Evolutionary conservation across 768 basidiomycete genomes (phyloP).

Genomic region (Grammothele lineata): DNA sequence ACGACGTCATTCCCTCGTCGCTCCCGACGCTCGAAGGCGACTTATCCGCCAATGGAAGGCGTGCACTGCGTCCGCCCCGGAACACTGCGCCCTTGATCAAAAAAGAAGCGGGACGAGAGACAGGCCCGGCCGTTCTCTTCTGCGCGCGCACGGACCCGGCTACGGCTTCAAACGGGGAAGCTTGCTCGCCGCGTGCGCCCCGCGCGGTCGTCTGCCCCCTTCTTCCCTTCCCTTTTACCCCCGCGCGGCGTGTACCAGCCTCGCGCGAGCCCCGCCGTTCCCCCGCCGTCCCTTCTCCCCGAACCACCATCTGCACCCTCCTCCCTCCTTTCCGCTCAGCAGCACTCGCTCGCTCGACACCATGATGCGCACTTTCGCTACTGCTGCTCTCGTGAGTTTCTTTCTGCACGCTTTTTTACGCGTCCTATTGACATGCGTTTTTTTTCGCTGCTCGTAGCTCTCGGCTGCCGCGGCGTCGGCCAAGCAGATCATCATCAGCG

Average conservation of each 20-base stretch:
- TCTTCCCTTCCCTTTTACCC: background rate
- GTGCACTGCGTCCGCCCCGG: no score
- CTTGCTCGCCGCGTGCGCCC: background rate
- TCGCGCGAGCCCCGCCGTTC: background rate
- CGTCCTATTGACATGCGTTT: background rate
- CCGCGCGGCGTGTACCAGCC: no score
- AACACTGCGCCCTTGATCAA: no score
- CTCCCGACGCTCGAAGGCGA: no score
- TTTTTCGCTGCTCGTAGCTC: conserved; percentile 7
- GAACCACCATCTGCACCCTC: conserved; percentile 12
- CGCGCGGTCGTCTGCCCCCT: background rate
- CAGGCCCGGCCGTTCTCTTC: no score
- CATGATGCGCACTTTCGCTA: conserved; percentile 20
- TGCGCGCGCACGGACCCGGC: no score
- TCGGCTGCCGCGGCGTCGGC: conserved; percentile 14
- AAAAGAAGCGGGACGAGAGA: no score
- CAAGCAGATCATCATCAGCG: conserved; percentile 39
- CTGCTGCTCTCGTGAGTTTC: conserved; percentile 20
- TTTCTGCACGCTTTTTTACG: background rate
- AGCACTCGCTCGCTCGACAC: conserved; percentile 11
- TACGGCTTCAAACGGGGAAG: background rate
- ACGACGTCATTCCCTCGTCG: no score
- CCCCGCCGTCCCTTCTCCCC: conserved; percentile 3
- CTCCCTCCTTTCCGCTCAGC: conserved; percentile 8
- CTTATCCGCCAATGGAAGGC: no score